Evolutionary conservation across 768 basidiomycete genomes (phyloP).

Genomic region (Coprinellus aureogranulatus): DNA sequence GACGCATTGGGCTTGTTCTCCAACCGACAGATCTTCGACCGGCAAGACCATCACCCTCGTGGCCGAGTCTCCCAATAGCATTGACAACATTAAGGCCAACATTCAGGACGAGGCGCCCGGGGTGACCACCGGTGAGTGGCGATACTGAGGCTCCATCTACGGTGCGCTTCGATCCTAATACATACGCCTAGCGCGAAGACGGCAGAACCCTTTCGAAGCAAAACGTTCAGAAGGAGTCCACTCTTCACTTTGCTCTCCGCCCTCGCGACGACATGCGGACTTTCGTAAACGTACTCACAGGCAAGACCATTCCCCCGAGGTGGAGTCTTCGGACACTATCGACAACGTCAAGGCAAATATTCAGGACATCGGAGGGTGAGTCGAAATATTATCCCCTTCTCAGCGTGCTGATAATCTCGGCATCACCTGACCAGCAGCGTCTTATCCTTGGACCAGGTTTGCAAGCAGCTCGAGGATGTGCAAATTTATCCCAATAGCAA

Average conservation of each 20-base stretch:
- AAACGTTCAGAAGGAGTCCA: constrained; percentile 95
- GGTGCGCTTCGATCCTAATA: constrained; percentile 23
- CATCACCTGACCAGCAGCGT: constrained; percentile 80
- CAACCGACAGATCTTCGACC: constrained; percentile 53
- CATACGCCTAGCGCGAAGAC: constrained; percentile 80
- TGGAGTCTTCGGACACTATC: constrained; percentile 75
- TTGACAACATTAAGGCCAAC: constrained; percentile 75
- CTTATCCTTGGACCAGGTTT: constrained; percentile 91
- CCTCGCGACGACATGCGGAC: constrained; percentile 91
- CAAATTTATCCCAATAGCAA: constrained; percentile 89
- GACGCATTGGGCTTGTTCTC: constrained; percentile 11
- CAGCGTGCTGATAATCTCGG: constrained; percentile 1
- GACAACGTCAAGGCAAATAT: constrained; percentile 82
- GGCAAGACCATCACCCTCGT: constrained; percentile 79
- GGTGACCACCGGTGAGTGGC: constrained; percentile 14
- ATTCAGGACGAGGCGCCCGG: constrained; percentile 88
- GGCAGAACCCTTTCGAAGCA: constrained; percentile 83
- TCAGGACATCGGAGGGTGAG: constrained; percentile 80
- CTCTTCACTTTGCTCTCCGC: constrained; percentile 84
- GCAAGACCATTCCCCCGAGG: constrained; percentile 86
- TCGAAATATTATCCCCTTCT: not conserved
- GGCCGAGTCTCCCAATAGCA: constrained; percentile 69
- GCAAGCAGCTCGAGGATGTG: constrained; percentile 92
- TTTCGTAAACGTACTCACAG: constrained; percentile 79
- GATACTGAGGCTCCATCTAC: constrained; percentile 9